Base-by-base conservation (phyloP, 306 rosid species). In the Parietaria judaica region DNA sequence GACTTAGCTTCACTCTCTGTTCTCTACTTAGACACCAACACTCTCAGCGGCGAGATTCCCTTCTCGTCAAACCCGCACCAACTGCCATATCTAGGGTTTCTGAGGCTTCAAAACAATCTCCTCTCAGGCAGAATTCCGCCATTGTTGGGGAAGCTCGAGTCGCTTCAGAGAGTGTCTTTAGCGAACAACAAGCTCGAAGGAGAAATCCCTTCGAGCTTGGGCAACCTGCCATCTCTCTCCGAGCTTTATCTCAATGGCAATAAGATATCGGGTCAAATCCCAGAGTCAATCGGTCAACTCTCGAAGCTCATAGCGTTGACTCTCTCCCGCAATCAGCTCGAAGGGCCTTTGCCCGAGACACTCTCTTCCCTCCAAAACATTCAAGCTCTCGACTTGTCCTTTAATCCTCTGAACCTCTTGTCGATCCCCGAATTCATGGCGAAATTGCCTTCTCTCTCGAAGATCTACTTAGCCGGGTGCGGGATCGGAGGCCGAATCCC, bases 401-500 rank as follows among this genome's bases (percentile, higher is more conserved):
- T 78, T 75, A 85, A 85, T 75, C 68, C 54, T 73, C 51, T 83
- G 52, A 72, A 64, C 63, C 81, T 83, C 74, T 61, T 71, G 14
- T 14, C 80, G 60, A 70, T 83, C 43, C 85, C 95, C 10, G 44
- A 56, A 55, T 83, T 85, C 81, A 47, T 86, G 17, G 68, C 68
- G 13, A 65, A 70, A 43, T 38, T 83, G 63, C 69, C 84, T 5
- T 80, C 86, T 0, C 62, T 86, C 39, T 76, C 85, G 3, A 38
- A 51, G 23, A 60, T 86, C 16, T 66, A 72, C 80, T 65, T 86
- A 12, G 95, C 89, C 6, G 85, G 82, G 2, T 82, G 85, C 49
- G 75, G 82, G 52, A 79, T 86, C 72, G 74, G 69, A 41, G 90
- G 90, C 13, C 61, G 15, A 59, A 72, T 86, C 48, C 95, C 89